Conservation (phyloP, 306 rosid genomes). For the Cucumis cinereus region DNA sequence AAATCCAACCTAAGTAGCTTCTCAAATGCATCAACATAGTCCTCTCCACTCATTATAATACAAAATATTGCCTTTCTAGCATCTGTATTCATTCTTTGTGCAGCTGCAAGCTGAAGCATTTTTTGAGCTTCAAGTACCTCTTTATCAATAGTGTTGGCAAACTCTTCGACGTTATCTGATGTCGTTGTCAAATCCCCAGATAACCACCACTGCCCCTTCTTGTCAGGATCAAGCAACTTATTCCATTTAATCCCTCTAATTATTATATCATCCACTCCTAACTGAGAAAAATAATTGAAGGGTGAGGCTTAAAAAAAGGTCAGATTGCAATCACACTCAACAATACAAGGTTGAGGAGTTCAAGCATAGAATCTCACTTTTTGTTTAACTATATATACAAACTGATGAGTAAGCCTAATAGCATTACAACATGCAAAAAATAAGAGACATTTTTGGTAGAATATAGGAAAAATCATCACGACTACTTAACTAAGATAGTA, state of each 20-base stretch:
- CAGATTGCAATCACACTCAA: not conserved
- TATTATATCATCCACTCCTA: constrained; percentile 45
- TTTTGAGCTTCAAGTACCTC: constrained; percentile 68
- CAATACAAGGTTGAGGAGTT: not conserved
- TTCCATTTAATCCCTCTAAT: constrained; percentile 80
- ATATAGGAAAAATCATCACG: not conserved
- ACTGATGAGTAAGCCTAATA: not conserved
- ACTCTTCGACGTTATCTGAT: constrained; percentile 40
- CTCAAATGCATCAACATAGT: constrained; percentile 83
- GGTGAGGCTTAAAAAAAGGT: not conserved
- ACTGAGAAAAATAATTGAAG: constrained; percentile 32
- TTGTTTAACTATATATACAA: not conserved
- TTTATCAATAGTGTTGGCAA: constrained; percentile 71
- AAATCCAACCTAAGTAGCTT: constrained; percentile 85
- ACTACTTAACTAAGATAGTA: not conserved
- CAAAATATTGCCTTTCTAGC: constrained; percentile 84
- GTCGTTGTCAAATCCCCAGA: constrained; percentile 44
- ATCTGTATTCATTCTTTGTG: constrained; percentile 93
- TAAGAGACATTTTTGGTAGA: not conserved
- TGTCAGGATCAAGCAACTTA: constrained; percentile 65
- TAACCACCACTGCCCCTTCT: constrained; percentile 96
- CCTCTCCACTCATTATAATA: constrained; percentile 87
- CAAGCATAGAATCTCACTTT: not conserved
- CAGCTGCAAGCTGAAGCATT: constrained; percentile 81
- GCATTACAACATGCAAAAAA: not conserved